A percentile compares a stretch with the other conserved stretches of the same genome.
Evolutionary conservation across 2,329 filamentous ascomycete genomes (phyloP).

Genomic region (Alternaria brassicicola): DNA sequence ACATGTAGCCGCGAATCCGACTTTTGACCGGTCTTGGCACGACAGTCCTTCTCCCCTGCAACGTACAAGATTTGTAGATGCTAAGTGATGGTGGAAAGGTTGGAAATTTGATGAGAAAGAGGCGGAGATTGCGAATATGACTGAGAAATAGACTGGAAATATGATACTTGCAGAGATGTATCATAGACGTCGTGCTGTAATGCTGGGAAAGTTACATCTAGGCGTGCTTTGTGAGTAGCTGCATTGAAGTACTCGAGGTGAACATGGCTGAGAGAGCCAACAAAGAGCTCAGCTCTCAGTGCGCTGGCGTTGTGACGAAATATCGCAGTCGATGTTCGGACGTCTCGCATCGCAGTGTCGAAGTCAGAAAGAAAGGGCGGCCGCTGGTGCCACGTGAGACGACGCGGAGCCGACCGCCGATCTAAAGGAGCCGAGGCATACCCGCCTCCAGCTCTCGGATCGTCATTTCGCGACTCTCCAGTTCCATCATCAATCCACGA

Average conservation of each 20-base stretch:
- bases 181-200: not conserved
- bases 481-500: slow-evolving; percentile 9
- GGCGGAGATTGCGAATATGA: not conserved
- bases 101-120: too few relatives aligned
- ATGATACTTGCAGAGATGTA: not conserved
- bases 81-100: too few relatives aligned
- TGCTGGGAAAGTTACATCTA: not conserved
- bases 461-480: slow-evolving; percentile 21
- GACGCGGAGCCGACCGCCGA: slow-evolving; percentile 18
- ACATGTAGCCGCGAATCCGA: too few relatives aligned
- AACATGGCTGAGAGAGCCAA: too few relatives aligned
- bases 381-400: slow-evolving; percentile 12
- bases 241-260: too few relatives aligned
- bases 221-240: not conserved
- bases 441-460: slow-evolving; percentile 22
- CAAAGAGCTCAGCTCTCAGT: too few relatives aligned
- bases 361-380: slow-evolving; percentile 11
- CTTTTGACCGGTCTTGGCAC: too few relatives aligned
- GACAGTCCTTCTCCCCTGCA: too few relatives aligned
- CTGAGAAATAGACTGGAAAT: not conserved
- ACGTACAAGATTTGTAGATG: too few relatives aligned
- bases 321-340: not conserved
- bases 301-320: not conserved
- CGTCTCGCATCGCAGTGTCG: slow-evolving; percentile 8
- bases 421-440: slow-evolving; percentile 21